Evolutionary conservation across 257 asterid genomes (phyloP).

Genomic region (Misopates orontium): DNA sequence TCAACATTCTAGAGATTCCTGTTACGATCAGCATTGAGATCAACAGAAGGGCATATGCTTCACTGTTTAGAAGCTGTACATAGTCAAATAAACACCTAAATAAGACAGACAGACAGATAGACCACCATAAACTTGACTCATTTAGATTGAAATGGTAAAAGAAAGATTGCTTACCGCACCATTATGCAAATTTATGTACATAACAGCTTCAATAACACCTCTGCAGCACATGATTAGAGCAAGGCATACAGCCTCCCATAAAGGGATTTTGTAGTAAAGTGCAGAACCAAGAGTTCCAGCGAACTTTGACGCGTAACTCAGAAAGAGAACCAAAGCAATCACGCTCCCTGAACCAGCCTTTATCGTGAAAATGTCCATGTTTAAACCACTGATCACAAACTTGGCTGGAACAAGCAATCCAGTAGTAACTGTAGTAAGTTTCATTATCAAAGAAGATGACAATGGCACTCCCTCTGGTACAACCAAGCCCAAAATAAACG

Average conservation of each 20-base stretch:
- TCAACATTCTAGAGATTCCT: constrained; percentile 51
- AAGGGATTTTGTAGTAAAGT: constrained; percentile 34
- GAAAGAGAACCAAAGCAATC: constrained; percentile 28
- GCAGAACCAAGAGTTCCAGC: constrained; percentile 42
- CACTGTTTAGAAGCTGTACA: constrained; percentile 43
- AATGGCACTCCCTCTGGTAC: constrained; percentile 56
- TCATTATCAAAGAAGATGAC: constrained; percentile 40
- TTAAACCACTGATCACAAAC: constrained; percentile 49
- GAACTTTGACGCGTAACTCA: constrained; percentile 46
- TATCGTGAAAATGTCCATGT: constrained; percentile 32
- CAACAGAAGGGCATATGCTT: constrained; percentile 50
- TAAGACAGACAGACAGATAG: neutral
- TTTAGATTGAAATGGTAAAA: neutral
- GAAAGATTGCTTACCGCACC: constrained; percentile 38
- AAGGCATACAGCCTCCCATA: constrained; percentile 48
- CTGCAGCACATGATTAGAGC: constrained; percentile 60
- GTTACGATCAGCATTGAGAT: constrained; percentile 49
- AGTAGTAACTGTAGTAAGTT: constrained; percentile 35
- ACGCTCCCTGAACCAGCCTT: constrained; percentile 12
- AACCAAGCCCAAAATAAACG: constrained; percentile 45
- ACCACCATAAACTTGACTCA: neutral
- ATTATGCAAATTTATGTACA: constrained; percentile 42
- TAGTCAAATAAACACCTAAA: constrained; percentile 19
- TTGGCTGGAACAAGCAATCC: constrained; percentile 59
- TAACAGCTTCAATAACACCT: constrained; percentile 54